A percentile compares a stretch with the other conserved stretches of the same genome.
Evolutionary conservation across 495 filamentous ascomycete genomes (phyloP).

Genomic region (Tuber indicum): DNA sequence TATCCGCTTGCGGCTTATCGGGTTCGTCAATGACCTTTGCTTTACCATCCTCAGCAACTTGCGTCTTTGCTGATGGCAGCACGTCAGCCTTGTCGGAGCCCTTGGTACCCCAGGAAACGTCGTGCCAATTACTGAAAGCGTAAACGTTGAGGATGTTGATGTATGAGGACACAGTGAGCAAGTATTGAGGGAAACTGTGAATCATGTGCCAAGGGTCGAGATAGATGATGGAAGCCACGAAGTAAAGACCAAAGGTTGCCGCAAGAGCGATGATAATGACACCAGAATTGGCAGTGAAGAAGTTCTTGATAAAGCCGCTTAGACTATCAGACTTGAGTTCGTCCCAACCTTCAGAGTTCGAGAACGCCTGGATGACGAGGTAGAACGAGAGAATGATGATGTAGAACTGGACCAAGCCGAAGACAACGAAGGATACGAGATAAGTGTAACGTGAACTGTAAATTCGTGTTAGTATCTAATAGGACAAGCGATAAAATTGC

Average conservation of each 20-base stretch:
- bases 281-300: constrained; percentile 67
- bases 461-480: constrained; percentile 17
- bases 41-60: constrained; percentile 75
- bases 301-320: constrained; percentile 57
- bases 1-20: constrained; percentile 95
- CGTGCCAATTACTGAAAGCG: constrained; percentile 99
- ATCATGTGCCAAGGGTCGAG: constrained; percentile 99
- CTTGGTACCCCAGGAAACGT: constrained; percentile 99
- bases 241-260: constrained; percentile 96
- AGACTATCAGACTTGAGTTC: constrained; percentile 43
- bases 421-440: constrained; percentile 79
- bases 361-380: constrained; percentile 76
- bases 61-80: constrained; percentile 77
- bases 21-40: constrained; percentile 88
- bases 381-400: constrained; percentile 82
- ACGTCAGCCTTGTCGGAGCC: constrained; percentile 96
- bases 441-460: constrained; percentile 75
- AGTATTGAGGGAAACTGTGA: constrained; percentile 89
- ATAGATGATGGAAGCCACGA: constrained; percentile 96
- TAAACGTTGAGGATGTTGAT: constrained; percentile 99
- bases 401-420: constrained; percentile 83
- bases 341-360: constrained; percentile 29
- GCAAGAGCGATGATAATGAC: constrained; percentile 82
- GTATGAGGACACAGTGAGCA: constrained; percentile 93
- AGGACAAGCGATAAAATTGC: background rate